A percentile compares a stretch with the other conserved stretches of the same genome.
Evolutionary conservation across 345 rosid species (phyloP).

Genomic region (Syzygium aqueum): DNA sequence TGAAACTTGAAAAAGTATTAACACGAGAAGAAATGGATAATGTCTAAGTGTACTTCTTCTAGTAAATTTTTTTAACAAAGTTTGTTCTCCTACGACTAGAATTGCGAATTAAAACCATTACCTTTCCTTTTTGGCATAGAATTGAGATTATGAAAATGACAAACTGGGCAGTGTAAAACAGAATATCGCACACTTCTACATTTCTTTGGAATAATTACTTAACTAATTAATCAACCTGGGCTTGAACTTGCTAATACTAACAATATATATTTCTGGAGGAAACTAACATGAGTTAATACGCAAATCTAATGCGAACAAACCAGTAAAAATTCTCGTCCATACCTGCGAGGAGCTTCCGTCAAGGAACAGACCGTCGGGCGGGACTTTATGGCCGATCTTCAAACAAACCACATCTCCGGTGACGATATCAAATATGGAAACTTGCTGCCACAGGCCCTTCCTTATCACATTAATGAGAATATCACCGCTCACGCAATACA

Average conservation of each 20-base stretch:
- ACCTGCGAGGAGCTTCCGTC: slow-evolving; percentile 29
- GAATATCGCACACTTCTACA: background rate
- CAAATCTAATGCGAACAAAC: background rate
- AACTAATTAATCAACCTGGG: too few species aligned
- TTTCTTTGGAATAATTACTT: background rate
- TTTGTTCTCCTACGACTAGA: background rate
- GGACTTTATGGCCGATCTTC: slow-evolving; percentile 56
- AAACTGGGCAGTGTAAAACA: slow-evolving; percentile 35
- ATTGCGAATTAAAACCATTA: background rate
- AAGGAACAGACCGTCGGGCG: slow-evolving; percentile 50
- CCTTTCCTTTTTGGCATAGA: background rate
- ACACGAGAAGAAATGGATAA: background rate
- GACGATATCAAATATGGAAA: slow-evolving; percentile 53
- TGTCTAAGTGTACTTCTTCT: background rate
- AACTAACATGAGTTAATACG: background rate
- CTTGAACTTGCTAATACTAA: background rate
- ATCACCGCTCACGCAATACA: slow-evolving; percentile 38
- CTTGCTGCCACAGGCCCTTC: slow-evolving; percentile 25
- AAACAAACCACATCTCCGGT: slow-evolving; percentile 51
- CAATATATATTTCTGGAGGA: background rate
- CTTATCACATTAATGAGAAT: slow-evolving; percentile 46
- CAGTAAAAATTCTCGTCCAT: background rate
- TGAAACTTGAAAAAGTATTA: accelerated
- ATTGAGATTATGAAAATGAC: background rate
- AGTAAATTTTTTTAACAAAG: background rate